phyloP scores from a whole-genome alignment of 495 filamentous ascomycete genomes.

The Sordaria brevicollis region DNA sequence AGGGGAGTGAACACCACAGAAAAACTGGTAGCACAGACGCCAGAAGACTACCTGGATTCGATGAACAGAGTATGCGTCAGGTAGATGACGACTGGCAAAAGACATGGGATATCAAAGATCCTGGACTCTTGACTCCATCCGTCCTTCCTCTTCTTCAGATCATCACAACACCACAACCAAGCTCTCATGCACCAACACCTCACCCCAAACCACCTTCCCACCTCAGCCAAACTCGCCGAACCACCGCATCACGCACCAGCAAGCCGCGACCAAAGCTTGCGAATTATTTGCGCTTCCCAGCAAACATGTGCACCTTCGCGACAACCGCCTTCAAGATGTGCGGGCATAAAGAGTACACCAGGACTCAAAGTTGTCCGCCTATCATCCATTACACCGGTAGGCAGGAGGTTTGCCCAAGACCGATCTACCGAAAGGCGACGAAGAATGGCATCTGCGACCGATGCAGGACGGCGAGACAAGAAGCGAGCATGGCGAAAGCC shows the following conservation, averaged over 20 bases:
- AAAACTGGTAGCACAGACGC: no score
- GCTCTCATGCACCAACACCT: not conserved
- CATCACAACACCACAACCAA: not conserved
- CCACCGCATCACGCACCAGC: not conserved
- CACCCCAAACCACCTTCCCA: not conserved
- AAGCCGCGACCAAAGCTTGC: not conserved
- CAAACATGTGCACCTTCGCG: not conserved
- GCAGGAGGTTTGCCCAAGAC: not conserved
- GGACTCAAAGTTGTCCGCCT: not conserved
- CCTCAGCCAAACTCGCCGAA: not conserved
- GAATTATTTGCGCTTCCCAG: not conserved
- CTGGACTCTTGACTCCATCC: not conserved
- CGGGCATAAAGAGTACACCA: not conserved
- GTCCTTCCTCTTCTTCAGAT: not conserved
- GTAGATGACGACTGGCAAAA: not conserved
- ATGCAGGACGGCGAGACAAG: not conserved
- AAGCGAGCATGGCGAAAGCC: not conserved
- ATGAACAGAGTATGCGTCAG: no score
- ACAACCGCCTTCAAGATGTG: not conserved
- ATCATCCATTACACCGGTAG: not conserved
- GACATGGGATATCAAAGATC: not conserved
- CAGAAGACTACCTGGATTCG: not conserved
- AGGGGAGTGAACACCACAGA: no score
- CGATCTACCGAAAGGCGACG: not conserved
- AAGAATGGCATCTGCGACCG: not conserved